Percentiles rank a stretch among this genome's conserved stretches.
Evolutionary conservation across 495 filamentous ascomycete genomes (phyloP).

Genomic region (Neurospora sp.): DNA sequence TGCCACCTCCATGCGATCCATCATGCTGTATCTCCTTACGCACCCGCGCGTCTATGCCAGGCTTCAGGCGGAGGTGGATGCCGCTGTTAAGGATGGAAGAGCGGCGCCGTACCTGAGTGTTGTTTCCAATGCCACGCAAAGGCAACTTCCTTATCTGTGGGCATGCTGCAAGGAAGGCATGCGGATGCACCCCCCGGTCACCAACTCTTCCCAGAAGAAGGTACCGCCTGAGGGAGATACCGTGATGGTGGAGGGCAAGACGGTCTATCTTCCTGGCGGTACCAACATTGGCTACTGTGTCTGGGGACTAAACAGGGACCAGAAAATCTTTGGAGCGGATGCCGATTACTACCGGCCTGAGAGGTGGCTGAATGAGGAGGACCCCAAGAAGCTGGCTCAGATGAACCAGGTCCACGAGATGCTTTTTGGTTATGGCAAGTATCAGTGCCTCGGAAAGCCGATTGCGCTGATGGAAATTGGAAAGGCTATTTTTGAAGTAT

Average conservation of each 20-base stretch:
- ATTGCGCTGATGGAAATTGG: conserved; percentile 33
- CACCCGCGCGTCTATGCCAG: conserved; percentile 37
- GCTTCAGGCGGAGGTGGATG: conserved; percentile 49
- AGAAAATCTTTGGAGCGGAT: conserved; percentile 36
- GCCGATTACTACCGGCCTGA: conserved; percentile 40
- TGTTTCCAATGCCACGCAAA: conserved; percentile 29
- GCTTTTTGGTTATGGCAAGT: conserved; percentile 28
- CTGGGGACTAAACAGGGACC: conserved; percentile 18
- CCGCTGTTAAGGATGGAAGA: conserved; percentile 13
- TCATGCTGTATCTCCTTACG: conserved; percentile 44
- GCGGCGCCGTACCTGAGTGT: conserved; percentile 8
- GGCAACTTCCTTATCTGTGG: conserved; percentile 39
- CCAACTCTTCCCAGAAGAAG: conserved; percentile 28
- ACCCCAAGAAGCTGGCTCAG: conserved; percentile 6
- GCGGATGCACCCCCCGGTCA: conserved; percentile 31
- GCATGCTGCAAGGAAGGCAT: conserved; percentile 39
- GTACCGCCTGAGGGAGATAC: conserved; percentile 38
- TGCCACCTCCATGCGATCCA: conserved; percentile 46
- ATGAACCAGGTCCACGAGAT: conserved; percentile 17
- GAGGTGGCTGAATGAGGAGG: conserved; percentile 38
- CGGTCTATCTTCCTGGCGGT: conserved; percentile 40
- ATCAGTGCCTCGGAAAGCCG: conserved; percentile 27
- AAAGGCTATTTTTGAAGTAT: conserved; percentile 44
- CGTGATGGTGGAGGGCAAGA: conserved; percentile 32
- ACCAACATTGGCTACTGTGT: conserved; percentile 33